Evolutionary conservation across 805 yeast genomes (phyloP).

Genomic region (Phaffomyces thermotolerans): DNA sequence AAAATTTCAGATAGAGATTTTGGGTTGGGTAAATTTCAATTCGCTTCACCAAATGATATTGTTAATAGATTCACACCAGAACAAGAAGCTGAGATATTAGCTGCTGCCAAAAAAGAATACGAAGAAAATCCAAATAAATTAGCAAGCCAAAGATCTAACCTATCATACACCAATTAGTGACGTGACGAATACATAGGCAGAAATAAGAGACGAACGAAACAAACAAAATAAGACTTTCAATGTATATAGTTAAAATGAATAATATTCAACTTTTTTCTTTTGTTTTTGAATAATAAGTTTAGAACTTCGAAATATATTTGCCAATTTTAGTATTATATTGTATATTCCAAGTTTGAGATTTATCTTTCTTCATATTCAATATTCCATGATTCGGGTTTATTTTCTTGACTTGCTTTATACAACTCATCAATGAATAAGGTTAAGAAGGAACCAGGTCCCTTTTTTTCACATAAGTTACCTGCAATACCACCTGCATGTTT

Average conservation of each 20-base stretch:
- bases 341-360: not conserved
- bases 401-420: slow-evolving; percentile 1
- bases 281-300: no score
- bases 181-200: no score
- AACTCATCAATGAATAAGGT: slow-evolving; percentile 9
- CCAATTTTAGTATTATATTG: not conserved
- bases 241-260: slow-evolving; percentile 2
- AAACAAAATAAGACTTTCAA: not conserved
- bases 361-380: not conserved
- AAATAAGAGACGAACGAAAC: not conserved
- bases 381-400: slow-evolving; percentile 7
- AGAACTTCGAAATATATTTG: no score
- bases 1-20: slow-evolving; percentile 87
- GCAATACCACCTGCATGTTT: slow-evolving; percentile 15
- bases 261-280: no score
- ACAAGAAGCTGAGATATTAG: slow-evolving; percentile 50
- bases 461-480: slow-evolving; percentile 3
- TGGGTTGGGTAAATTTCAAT: slow-evolving; percentile 82
- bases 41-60: slow-evolving; percentile 74
- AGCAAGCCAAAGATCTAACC: slow-evolving; percentile 53
- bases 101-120: slow-evolving; percentile 42
- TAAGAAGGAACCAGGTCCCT: slow-evolving; percentile 15
- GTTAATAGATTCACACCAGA: slow-evolving; percentile 64
- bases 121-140: slow-evolving; percentile 34
- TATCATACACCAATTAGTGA: slow-evolving; percentile 39